phyloP scores from a whole-genome alignment of 2,329 filamentous ascomycete genomes.

The Diaporthe sp. region DNA sequence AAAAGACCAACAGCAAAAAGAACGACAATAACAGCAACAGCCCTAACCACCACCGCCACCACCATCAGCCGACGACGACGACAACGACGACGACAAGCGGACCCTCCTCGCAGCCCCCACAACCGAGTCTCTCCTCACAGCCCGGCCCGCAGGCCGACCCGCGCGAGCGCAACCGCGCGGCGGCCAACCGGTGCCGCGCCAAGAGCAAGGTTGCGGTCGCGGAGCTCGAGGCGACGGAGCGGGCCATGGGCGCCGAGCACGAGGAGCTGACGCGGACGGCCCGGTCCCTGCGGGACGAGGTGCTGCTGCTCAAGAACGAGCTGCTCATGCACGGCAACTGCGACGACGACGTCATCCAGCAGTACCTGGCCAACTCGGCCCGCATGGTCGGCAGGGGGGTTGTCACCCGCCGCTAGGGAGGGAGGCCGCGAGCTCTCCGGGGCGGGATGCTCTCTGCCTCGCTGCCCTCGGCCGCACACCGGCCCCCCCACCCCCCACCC shows the following conservation, averaged over 20 bases:
- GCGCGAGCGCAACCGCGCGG: slow-evolving; percentile 48
- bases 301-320: slow-evolving; percentile 49
- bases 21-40: no score
- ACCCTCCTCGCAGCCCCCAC: not conserved
- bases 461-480: no score
- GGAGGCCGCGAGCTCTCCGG: no score
- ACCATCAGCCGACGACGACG: not conserved
- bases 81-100: not conserved
- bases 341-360: slow-evolving; percentile 47
- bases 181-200: slow-evolving; percentile 50
- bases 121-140: not conserved
- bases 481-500: no score
- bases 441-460: not conserved
- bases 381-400: slow-evolving; percentile 23
- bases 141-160: slow-evolving; percentile 1
- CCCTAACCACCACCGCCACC: no score
- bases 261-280: slow-evolving; percentile 44
- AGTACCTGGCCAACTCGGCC: slow-evolving; percentile 48
- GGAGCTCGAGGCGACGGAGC: slow-evolving; percentile 48
- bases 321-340: slow-evolving; percentile 49
- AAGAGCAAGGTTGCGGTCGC: slow-evolving; percentile 48
- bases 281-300: slow-evolving; percentile 47
- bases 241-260: slow-evolving; percentile 41
- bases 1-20: not conserved
- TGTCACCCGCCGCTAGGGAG: no score